These are phyloP conservation scores for Sordaria brevicollis DNA, from an alignment of 495 filamentous ascomycete species.

Conservation along the genomic window DNA sequence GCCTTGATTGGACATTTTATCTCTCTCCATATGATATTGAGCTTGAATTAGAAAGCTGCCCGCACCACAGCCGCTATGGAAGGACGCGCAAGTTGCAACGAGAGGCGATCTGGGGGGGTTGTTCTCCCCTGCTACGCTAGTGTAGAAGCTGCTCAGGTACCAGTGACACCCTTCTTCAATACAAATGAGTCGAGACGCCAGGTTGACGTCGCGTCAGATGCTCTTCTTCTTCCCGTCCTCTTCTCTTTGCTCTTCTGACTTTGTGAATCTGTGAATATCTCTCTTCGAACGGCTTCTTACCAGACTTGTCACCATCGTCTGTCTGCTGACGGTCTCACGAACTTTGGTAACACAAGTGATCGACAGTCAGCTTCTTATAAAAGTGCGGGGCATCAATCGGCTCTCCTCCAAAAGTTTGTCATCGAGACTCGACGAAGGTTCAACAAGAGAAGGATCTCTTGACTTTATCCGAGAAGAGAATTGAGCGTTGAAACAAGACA, in stretches of 20 bases:
- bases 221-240: background rate
- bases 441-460: background rate
- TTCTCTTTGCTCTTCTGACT: background rate
- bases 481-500: background rate
- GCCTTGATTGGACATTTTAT: slow-evolving; percentile 8
- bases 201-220: background rate
- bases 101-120: background rate
- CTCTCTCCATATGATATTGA: background rate
- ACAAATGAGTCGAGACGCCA: background rate
- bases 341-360: background rate
- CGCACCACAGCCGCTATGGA: background rate
- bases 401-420: background rate
- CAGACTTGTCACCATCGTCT: background rate
- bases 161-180: background rate
- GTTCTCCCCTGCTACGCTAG: background rate
- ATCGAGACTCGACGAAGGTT: background rate
- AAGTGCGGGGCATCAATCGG: background rate
- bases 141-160: background rate
- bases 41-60: slow-evolving; percentile 13
- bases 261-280: background rate
- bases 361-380: background rate
- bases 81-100: background rate
- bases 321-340: background rate
- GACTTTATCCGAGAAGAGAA: background rate
- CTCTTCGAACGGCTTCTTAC: background rate